Evolutionary conservation across 2,329 filamentous ascomycete genomes (phyloP), one percentile per base, ranked within the genome.

Genomic region (Xylariales sp.): DNA sequence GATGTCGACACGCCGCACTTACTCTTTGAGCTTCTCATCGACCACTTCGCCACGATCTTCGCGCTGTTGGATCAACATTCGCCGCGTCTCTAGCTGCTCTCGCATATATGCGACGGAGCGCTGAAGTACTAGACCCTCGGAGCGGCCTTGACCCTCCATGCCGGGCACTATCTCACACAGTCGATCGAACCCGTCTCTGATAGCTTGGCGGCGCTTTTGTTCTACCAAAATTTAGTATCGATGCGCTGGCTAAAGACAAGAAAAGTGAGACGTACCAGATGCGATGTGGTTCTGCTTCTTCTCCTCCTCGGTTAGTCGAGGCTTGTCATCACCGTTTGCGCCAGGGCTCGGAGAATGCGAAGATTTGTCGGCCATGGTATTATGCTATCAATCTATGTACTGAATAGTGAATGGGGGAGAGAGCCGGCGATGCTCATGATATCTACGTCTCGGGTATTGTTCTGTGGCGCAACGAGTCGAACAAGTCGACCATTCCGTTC

Each of bases 101-200:
- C 70, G 70, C 56, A 86, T 82, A 47, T 73, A 84, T 11, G 83
- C 79, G 21, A 85, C 77, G 0, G 83, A 85, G 49, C 76, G 76
- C 48, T 82, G 79, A 16, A 95, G 71, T n/a, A 95, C 88, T 14
- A 88, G 72, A 20, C 86, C 87, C 61, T 95, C 89, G 49, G 87
- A 93, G 33, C 88, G 80, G 1, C 86, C 89, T 56, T 90, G 85
- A 1, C 89, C 89, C 53, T 87, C 78, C 40, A 94, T 73, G 1
- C 86, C 88, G 0, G 89, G 89, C 1, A 95, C 87, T 22, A 94
- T 73, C 40, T 82, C 78, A 12, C 86, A 86, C 19, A 95, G 74
- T 24, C 82, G 77, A 61, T 95, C 88, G 60, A 94, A 95, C 43
- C 86, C 87, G 44, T 87, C 81, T 34, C 89, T 77, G 50, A 95